Evolutionary conservation across 768 basidiomycete species (phyloP).

Genomic region (Hygrocybe punicea): DNA sequence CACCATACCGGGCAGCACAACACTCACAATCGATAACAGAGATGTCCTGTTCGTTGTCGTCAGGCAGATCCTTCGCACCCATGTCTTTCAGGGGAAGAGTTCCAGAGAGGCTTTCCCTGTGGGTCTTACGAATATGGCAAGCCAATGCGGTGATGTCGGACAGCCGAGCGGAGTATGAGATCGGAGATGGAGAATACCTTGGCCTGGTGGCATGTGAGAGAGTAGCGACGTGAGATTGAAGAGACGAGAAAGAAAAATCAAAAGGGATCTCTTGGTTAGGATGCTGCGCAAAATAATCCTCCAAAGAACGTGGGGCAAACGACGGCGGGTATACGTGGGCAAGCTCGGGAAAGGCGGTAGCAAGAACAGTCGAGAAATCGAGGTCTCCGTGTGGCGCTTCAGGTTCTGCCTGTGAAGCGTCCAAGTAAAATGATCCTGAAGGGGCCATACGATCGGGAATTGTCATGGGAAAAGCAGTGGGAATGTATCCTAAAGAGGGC

Average conservation of each 20-base stretch:
- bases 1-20: neutral
- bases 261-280: neutral
- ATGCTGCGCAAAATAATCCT: neutral
- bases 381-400: neutral
- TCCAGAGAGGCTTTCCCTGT: neutral
- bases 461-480: neutral
- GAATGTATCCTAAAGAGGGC: conserved; percentile 6
- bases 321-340: conserved; percentile 1
- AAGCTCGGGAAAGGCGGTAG: conserved; percentile 3
- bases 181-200: neutral
- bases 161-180: conserved; percentile 1
- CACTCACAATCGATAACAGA: neutral
- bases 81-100: neutral
- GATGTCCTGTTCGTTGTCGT: neutral
- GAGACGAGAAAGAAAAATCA: neutral
- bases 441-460: neutral
- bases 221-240: neutral
- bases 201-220: neutral
- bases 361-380: neutral
- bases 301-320: neutral
- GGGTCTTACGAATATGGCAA: neutral
- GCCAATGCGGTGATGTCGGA: neutral
- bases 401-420: neutral
- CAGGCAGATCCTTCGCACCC: neutral
- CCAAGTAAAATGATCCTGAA: neutral